A percentile compares a stretch with the other conserved stretches of the same genome.
phyloP scores from a whole-genome alignment of 371 early-diverging fungal species.

The Phascolomyces articulosus region DNA sequence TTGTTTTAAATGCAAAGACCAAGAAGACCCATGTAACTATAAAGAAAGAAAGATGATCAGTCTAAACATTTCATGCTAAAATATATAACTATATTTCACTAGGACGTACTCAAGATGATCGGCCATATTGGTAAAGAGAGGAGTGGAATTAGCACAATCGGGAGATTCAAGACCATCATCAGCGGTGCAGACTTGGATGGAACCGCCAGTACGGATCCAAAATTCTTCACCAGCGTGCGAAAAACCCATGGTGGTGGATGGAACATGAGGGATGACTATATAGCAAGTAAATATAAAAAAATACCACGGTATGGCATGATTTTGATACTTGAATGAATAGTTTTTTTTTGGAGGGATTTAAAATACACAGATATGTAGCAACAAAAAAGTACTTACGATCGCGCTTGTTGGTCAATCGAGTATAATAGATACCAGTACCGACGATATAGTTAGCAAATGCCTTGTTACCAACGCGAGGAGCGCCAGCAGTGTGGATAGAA shows the following conservation, averaged over 20 bases:
- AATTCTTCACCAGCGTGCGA: not conserved
- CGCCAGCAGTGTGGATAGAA: constrained; percentile 8
- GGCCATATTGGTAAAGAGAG: constrained; percentile 1
- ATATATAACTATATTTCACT: too few relatives aligned
- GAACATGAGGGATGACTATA: constrained; percentile 1
- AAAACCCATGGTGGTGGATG: not conserved
- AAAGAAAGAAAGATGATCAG: too few relatives aligned
- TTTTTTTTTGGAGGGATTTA: too few relatives aligned
- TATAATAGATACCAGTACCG: constrained; percentile 5
- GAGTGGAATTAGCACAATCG: constrained; percentile 17
- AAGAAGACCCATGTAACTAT: constrained; percentile 1
- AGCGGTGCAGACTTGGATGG: constrained; percentile 20
- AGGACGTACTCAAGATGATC: not conserved
- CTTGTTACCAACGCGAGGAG: constrained; percentile 17
- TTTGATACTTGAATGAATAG: too few relatives aligned
- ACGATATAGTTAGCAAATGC: constrained; percentile 16
- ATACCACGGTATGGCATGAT: too few relatives aligned
- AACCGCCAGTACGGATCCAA: not conserved
- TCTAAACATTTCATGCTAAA: too few relatives aligned
- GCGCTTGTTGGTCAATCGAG: constrained; percentile 9
- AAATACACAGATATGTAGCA: too few relatives aligned
- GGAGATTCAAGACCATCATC: constrained; percentile 11
- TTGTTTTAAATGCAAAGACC: not conserved
- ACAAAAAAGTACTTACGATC: constrained; percentile 20
- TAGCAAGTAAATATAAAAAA: too few relatives aligned